Percentiles rank a stretch among this genome's conserved stretches.
Conservation (phyloP, 176 grass and related monocot genomes). For the Ampelocalamus luodianensis region DNA sequence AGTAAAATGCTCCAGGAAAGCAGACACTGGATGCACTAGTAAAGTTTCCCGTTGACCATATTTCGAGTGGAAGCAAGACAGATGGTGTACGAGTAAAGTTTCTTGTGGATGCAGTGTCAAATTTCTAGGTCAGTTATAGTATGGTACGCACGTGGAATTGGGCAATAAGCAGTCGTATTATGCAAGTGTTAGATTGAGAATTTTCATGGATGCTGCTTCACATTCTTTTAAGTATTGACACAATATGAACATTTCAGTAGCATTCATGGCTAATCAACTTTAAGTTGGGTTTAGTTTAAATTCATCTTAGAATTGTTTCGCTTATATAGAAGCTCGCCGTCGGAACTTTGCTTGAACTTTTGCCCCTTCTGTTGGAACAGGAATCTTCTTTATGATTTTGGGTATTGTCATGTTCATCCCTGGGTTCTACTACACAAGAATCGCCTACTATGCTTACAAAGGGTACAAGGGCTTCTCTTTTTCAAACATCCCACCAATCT, state of each 20-base stretch:
- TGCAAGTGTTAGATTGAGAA: not conserved
- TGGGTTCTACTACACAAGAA: constrained; percentile 96
- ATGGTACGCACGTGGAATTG: not conserved
- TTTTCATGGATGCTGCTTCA: not conserved
- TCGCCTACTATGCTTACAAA: constrained; percentile 92
- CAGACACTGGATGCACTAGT: no score
- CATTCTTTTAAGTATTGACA: not conserved
- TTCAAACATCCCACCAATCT: constrained; percentile 84
- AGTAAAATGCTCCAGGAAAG: not conserved
- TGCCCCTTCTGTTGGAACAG: constrained; percentile 36
- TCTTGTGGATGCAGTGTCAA: not conserved
- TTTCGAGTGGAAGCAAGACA: not conserved
- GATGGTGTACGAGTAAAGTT: not conserved
- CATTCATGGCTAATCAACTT: not conserved
- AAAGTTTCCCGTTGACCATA: no score
- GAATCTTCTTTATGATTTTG: constrained; percentile 86
- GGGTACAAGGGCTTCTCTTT: constrained; percentile 97
- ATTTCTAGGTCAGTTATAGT: not conserved
- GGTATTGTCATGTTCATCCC: constrained; percentile 93
- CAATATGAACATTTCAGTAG: not conserved
- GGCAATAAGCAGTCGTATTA: not conserved
- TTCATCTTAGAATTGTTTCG: not conserved
- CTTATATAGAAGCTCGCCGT: not conserved
- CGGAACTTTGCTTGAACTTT: not conserved
- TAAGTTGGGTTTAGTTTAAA: not conserved